A percentile compares a stretch with the other conserved stretches of the same genome.
Conservation (phyloP, 2,329 filamentous ascomycete species). For the Arachnomyces sp. region DNA sequence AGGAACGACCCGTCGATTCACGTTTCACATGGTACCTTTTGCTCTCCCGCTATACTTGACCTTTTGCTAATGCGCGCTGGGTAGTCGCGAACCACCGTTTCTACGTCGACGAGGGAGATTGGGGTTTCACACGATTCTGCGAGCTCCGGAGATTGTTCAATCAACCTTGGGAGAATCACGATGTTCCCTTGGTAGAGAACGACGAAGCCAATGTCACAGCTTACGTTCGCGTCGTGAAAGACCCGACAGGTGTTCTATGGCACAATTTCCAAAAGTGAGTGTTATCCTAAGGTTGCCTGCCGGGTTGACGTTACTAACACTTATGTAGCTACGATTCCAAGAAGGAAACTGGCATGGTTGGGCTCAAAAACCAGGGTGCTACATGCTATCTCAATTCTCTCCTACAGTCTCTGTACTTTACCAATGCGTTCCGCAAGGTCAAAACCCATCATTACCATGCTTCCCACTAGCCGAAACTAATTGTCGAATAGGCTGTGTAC, state of each 20-base stretch:
- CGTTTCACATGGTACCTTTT: constrained; percentile 56
- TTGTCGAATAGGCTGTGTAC: constrained; percentile 65
- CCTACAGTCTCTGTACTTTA: constrained; percentile 76
- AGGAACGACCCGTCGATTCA: constrained; percentile 82
- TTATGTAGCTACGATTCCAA: constrained; percentile 79
- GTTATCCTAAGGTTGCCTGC: background rate
- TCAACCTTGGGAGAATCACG: constrained; percentile 60
- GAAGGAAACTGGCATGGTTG: constrained; percentile 94
- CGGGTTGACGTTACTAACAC: constrained; percentile 35
- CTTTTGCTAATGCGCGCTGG: constrained; percentile 6
- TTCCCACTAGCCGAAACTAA: no score
- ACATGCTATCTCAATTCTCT: constrained; percentile 83
- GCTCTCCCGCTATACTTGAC: constrained; percentile 1
- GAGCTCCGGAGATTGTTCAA: constrained; percentile 81
- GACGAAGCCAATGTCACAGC: constrained; percentile 40
- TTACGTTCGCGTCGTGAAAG: constrained; percentile 42
- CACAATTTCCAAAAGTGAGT: constrained; percentile 38
- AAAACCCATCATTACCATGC: constrained; percentile 5
- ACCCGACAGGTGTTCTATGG: constrained; percentile 42
- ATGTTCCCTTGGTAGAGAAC: constrained; percentile 47
- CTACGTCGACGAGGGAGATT: constrained; percentile 91
- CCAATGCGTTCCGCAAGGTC: constrained; percentile 88
- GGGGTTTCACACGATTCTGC: constrained; percentile 96
- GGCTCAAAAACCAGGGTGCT: constrained; percentile 91
- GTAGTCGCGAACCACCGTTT: constrained; percentile 82